Evolutionary conservation across 139 green algal genomes (phyloP).

Genomic region (Dunaliella sp.): DNA sequence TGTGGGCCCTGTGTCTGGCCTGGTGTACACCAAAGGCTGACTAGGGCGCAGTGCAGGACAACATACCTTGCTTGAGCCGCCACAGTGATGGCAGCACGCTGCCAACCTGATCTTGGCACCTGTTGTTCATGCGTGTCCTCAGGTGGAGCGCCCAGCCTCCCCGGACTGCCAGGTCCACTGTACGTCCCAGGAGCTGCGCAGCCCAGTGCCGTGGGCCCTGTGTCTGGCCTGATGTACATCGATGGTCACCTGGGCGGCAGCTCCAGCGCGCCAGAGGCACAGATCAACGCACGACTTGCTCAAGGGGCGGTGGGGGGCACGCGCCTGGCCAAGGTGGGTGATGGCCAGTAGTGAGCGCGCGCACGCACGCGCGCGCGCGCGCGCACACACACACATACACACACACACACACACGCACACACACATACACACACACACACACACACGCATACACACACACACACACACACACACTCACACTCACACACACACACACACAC

Average conservation of each 20-base stretch:
- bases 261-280: conserved; percentile 29
- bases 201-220: conserved; percentile 29
- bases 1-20: conserved; percentile 66
- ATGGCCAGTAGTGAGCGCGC: too few species aligned
- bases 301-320: conserved; percentile 70
- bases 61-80: too few species aligned
- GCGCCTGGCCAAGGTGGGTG: conserved; percentile 40
- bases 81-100: too few species aligned
- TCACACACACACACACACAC: too few species aligned
- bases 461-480: too few species aligned
- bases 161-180: not conserved
- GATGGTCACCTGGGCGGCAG: conserved; percentile 61
- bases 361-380: not conserved
- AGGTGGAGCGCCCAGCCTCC: not conserved
- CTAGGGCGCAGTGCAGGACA: conserved; percentile 64
- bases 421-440: too few species aligned
- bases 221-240: conserved; percentile 81
- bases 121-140: too few species aligned
- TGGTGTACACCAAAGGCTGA: conserved; percentile 69
- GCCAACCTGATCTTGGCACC: too few species aligned
- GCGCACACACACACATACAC: too few species aligned
- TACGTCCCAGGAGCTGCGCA: not conserved
- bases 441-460: too few species aligned
- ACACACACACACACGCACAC: too few species aligned
- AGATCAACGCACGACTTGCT: conserved; percentile 61